phyloP scores from a whole-genome alignment of 192 early-diverging fungal genomes.

The Coemansia biformis region DNA sequence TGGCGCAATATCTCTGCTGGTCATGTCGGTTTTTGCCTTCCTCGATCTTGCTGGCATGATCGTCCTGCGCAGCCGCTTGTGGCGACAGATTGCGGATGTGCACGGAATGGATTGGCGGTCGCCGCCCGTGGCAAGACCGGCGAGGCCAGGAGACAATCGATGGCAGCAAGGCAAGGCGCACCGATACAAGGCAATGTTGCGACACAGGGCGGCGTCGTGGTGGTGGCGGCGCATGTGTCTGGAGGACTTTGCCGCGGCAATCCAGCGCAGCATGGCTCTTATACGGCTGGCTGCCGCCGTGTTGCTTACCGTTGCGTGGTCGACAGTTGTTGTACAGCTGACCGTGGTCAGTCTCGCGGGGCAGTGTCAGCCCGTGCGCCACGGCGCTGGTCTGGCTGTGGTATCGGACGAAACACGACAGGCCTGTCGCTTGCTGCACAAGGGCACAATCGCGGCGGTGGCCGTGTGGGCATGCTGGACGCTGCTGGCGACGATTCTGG shows the following conservation, averaged over 20 bases:
- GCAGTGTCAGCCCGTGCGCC: slow-evolving; percentile 17
- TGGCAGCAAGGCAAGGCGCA: slow-evolving; percentile 7
- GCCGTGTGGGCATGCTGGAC: slow-evolving; percentile 30
- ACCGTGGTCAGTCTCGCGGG: slow-evolving; percentile 24
- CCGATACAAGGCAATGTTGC: slow-evolving; percentile 2
- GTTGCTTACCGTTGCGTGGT: slow-evolving; percentile 22
- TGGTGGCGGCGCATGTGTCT: slow-evolving; percentile 34
- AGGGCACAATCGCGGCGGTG: slow-evolving; percentile 19
- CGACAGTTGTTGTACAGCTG: slow-evolving; percentile 25
- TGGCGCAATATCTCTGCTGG: slow-evolving; percentile 10
- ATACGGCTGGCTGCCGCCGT: slow-evolving; percentile 20
- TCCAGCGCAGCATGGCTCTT: slow-evolving; percentile 31
- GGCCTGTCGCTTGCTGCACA: slow-evolving; percentile 29
- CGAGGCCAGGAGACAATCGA: not conserved
- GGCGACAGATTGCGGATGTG: slow-evolving; percentile 16
- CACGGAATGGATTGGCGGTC: slow-evolving; percentile 18
- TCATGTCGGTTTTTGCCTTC: slow-evolving; percentile 10
- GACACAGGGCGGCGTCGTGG: slow-evolving; percentile 11
- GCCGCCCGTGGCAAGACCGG: slow-evolving; percentile 1
- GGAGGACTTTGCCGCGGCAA: slow-evolving; percentile 24
- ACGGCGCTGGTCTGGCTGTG: slow-evolving; percentile 1
- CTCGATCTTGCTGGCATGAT: slow-evolving; percentile 41
- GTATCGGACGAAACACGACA: not conserved
- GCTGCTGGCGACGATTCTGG: slow-evolving; percentile 18
- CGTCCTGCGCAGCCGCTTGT: slow-evolving; percentile 38